A percentile compares a stretch with the other conserved stretches of the same genome.
Evolutionary conservation across 2,329 filamentous ascomycete genomes (phyloP).

Genomic region (Lasiodiplodia sp.): DNA sequence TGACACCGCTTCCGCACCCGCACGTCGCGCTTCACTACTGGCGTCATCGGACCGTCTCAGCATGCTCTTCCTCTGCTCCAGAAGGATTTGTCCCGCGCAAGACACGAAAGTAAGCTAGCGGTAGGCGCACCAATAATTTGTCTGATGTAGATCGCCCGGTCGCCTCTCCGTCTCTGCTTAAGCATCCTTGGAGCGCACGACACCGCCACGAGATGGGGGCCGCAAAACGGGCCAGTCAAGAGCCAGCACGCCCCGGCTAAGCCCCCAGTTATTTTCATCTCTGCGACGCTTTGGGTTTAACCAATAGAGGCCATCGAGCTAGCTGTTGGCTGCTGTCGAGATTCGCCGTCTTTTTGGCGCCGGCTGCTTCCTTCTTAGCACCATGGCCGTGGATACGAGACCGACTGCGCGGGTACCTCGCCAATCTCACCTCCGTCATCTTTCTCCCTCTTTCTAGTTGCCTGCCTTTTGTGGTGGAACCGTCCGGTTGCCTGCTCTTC

Average conservation of each 20-base stretch:
- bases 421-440: background rate
- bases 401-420: background rate
- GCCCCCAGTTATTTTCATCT: background rate
- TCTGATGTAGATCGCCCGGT: background rate
- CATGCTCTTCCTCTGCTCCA: background rate
- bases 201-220: background rate
- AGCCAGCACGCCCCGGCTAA: background rate
- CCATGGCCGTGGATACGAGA: background rate
- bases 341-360: background rate
- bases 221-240: background rate
- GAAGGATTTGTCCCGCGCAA: background rate
- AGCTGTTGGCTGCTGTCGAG: background rate
- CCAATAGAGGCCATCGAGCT: background rate
- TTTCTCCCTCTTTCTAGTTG: background rate
- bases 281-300: background rate
- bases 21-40: background rate
- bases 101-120: background rate
- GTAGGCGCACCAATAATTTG: background rate
- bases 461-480: background rate
- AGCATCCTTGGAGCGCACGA: background rate
- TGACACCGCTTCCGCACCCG: background rate
- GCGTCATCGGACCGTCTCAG: background rate
- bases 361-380: background rate
- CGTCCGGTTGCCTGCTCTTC: background rate
- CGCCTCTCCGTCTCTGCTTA: background rate